Percentiles rank a stretch among this genome's conserved stretches.
Evolutionary conservation across 495 filamentous ascomycete species (phyloP).

Genomic region (Penicillium herquei): DNA sequence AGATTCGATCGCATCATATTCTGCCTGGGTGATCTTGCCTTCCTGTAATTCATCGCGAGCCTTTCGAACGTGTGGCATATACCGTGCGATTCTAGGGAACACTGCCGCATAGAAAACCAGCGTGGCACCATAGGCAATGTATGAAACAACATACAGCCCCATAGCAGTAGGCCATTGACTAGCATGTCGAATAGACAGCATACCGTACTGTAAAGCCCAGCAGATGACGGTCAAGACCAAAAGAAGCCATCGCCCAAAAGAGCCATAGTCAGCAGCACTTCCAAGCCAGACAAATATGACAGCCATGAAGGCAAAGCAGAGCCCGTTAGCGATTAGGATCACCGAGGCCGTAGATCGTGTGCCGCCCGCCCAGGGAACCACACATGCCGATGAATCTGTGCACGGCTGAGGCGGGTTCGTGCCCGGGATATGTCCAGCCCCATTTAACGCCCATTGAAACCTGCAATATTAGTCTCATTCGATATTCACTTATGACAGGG

Average conservation of each 20-base stretch:
- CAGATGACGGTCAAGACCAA: constrained; percentile 45
- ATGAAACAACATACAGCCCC: constrained; percentile 47
- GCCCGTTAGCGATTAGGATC: constrained; percentile 48
- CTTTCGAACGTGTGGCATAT: constrained; percentile 47
- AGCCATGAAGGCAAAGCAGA: constrained; percentile 52
- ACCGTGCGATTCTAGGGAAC: constrained; percentile 46
- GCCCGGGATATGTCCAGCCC: constrained; percentile 42
- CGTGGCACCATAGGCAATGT: constrained; percentile 47
- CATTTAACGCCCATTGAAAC: constrained; percentile 49
- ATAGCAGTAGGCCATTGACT: constrained; percentile 50
- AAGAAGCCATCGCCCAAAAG: constrained; percentile 50
- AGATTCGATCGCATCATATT: constrained; percentile 49
- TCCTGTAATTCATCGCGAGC: constrained; percentile 45
- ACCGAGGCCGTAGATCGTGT: constrained; percentile 45
- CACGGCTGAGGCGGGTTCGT: constrained; percentile 40
- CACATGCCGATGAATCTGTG: constrained; percentile 41
- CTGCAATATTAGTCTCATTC: constrained; percentile 14
- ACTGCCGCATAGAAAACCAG: constrained; percentile 51
- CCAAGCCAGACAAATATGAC: constrained; percentile 50
- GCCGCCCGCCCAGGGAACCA: constrained; percentile 46
- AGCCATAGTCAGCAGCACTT: constrained; percentile 50
- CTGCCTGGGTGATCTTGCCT: constrained; percentile 37
- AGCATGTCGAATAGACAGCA: constrained; percentile 42
- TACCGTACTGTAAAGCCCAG: constrained; percentile 49
- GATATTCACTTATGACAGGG: background rate